Conservation (phyloP, 2,329 filamentous ascomycete genomes). For the Amylocarpus encephaloides region DNA sequence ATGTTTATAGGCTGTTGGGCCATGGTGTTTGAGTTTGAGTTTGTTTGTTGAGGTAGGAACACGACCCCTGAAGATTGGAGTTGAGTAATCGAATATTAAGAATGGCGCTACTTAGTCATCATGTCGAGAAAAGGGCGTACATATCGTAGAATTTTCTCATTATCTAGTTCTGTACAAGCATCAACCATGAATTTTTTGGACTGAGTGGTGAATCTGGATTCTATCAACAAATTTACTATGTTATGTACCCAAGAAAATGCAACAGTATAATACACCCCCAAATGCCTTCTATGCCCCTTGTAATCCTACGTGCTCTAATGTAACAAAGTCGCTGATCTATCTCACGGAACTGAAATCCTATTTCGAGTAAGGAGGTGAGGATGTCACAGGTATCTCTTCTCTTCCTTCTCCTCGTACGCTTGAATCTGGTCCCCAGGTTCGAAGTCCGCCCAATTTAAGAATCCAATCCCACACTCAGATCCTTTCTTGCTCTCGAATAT, state of each 20-base stretch:
- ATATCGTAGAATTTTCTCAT: neutral
- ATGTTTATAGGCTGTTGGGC: constrained; percentile 7
- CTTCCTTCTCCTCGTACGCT: constrained; percentile 71
- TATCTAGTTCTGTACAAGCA: neutral
- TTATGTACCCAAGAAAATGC: neutral
- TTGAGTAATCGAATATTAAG: neutral
- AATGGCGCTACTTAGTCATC: neutral
- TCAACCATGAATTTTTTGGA: neutral
- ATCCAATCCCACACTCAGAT: constrained; percentile 85
- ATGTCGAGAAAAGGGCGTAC: neutral
- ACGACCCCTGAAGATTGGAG: neutral
- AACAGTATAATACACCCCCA: neutral
- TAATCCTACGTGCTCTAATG: neutral
- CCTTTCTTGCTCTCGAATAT: constrained; percentile 85
- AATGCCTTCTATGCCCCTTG: neutral
- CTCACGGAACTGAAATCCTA: neutral
- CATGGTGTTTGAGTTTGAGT: neutral
- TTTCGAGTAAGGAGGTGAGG: neutral
- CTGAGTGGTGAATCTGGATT: neutral
- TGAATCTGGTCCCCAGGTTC: constrained; percentile 79
- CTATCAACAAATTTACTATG: neutral
- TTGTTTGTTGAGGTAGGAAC: neutral
- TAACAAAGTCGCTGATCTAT: neutral
- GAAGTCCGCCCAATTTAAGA: constrained; percentile 74
- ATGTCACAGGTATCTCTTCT: constrained; percentile 46